These are phyloP conservation scores for Liriodendron chinense DNA, from an alignment of 164 flowering plant species.

Conservation along the genomic window DNA sequence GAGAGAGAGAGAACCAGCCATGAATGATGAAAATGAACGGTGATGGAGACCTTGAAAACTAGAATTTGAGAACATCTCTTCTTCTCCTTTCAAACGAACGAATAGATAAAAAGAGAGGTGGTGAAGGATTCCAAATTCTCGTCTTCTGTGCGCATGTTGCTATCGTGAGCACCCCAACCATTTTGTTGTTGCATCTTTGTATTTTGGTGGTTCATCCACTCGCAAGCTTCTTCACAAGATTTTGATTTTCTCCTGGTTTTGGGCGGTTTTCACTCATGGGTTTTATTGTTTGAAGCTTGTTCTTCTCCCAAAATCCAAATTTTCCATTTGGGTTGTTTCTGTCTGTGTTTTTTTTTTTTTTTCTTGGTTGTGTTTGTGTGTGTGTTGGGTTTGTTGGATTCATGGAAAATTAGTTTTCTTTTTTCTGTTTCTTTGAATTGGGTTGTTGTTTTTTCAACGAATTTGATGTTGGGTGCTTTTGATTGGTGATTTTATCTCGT, in stretches of 20 bases:
- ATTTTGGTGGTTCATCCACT: background rate
- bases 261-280: background rate
- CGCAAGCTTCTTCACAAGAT: background rate
- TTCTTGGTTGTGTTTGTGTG: no score
- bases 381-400: background rate
- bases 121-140: conserved; percentile 5
- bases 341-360: background rate
- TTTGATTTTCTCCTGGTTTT: background rate
- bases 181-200: background rate
- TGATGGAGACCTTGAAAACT: background rate
- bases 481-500: background rate
- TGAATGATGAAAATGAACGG: background rate
- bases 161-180: background rate
- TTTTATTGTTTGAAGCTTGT: background rate
- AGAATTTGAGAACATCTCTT: background rate
- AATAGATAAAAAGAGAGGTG: background rate
- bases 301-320: background rate
- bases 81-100: background rate
- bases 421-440: background rate
- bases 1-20: background rate
- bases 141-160: background rate
- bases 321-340: conserved; percentile 2
- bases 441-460: background rate
- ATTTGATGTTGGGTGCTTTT: background rate
- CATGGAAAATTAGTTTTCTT: background rate